Evolutionary conservation across 768 basidiomycete species (phyloP).

Genomic region (Amanita pseudoporphyria): DNA sequence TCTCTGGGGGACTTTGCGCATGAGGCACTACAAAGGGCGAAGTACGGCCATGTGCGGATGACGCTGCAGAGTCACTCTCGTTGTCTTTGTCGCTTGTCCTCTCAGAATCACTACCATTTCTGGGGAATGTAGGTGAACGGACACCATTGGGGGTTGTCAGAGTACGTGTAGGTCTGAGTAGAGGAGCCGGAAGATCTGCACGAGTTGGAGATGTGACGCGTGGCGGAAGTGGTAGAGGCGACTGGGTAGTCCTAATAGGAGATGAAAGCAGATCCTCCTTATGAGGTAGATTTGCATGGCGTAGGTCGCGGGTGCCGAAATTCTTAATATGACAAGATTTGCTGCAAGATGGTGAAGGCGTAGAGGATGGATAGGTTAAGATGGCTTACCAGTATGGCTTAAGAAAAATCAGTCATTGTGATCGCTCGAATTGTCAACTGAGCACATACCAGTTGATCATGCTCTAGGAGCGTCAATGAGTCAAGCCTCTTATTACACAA

Average conservation of each 20-base stretch:
- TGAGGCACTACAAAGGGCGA: neutral
- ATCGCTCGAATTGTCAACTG: slow-evolving; percentile 1
- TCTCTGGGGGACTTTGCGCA: neutral
- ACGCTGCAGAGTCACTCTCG: neutral
- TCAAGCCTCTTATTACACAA: slow-evolving; percentile 73
- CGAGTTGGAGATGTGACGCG: slow-evolving; percentile 20
- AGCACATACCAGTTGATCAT: slow-evolving; percentile 62
- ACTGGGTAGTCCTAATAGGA: slow-evolving; percentile 10
- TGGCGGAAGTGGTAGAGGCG: slow-evolving; percentile 21
- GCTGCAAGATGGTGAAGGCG: slow-evolving; percentile 28
- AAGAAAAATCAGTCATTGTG: neutral
- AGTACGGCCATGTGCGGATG: neutral
- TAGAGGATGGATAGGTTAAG: neutral
- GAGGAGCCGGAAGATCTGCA: slow-evolving; percentile 11
- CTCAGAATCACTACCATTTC: slow-evolving; percentile 6
- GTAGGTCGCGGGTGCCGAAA: slow-evolving; percentile 69
- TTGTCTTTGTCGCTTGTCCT: neutral
- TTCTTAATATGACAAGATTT: slow-evolving; percentile 74
- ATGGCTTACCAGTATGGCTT: slow-evolving; percentile 44
- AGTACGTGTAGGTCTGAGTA: slow-evolving; percentile 20
- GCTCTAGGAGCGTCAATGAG: slow-evolving; percentile 68
- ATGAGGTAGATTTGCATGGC: slow-evolving; percentile 60
- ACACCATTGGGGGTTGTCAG: slow-evolving; percentile 20
- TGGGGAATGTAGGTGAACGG: slow-evolving; percentile 20
- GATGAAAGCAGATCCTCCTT: slow-evolving; percentile 23